A percentile compares a stretch with the other conserved stretches of the same genome.
phyloP scores from a whole-genome alignment of 495 filamentous ascomycete species.

The Trichoderma parareesei region DNA sequence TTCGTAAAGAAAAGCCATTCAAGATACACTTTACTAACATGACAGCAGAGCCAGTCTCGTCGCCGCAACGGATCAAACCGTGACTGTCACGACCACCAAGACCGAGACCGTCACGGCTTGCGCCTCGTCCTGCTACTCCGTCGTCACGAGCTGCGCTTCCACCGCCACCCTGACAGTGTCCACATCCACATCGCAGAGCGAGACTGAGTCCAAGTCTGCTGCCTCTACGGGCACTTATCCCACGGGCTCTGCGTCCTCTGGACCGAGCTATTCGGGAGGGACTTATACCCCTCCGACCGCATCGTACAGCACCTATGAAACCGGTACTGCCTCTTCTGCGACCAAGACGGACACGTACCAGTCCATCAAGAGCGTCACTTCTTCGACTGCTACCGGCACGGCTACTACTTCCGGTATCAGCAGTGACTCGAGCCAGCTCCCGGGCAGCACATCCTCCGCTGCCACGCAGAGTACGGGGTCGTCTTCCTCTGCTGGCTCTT shows the following conservation, averaged over 20 bases:
- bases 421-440: neutral
- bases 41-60: neutral
- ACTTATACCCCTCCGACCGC: neutral
- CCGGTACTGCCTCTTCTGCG: neutral
- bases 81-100: conserved; percentile 7
- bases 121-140: conserved; percentile 1
- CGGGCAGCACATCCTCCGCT: neutral
- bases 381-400: neutral
- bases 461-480: neutral
- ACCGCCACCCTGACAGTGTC: conserved; percentile 9
- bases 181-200: neutral
- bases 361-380: neutral
- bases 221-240: neutral
- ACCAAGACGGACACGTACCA: neutral
- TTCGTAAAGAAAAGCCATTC: neutral
- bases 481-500: neutral
- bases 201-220: neutral
- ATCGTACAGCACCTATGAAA: neutral
- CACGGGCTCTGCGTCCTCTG: neutral
- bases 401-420: neutral
- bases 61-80: neutral
- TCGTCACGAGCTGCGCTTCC: conserved; percentile 6
- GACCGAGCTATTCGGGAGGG: neutral
- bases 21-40: neutral
- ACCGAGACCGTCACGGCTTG: conserved; percentile 5